These are phyloP conservation scores for Pilasporangium apinafurcum DNA, from an alignment of 352 stramenopile species.

Conservation along the genomic window DNA sequence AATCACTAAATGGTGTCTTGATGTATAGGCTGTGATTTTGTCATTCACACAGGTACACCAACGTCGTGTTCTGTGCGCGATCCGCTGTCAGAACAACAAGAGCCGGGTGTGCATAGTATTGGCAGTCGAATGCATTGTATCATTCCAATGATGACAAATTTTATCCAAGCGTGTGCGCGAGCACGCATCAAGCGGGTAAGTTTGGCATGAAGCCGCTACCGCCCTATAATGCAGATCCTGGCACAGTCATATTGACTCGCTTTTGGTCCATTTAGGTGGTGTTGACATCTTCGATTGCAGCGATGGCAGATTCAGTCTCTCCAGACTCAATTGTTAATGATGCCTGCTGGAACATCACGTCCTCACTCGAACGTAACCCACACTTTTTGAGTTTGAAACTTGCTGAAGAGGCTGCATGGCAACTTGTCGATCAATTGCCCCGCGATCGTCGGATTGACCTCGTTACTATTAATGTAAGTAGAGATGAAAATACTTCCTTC, in stretches of 20 bases:
- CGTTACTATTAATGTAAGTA: constrained; percentile 80
- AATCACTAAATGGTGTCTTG: background rate
- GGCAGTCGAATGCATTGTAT: constrained; percentile 88
- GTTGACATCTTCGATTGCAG: constrained; percentile 79
- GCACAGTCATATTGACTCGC: background rate
- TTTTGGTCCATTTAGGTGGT: constrained; percentile 29
- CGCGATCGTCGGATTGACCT: constrained; percentile 79
- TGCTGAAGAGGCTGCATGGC: constrained; percentile 81
- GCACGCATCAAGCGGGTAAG: constrained; percentile 66
- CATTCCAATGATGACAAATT: constrained; percentile 91
- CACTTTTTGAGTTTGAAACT: constrained; percentile 87
- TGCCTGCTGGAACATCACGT: constrained; percentile 81
- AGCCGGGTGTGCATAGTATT: constrained; percentile 84
- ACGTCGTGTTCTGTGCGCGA: constrained; percentile 84
- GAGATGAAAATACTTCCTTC: background rate
- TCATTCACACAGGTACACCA: constrained; percentile 85
- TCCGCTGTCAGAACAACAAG: constrained; percentile 75
- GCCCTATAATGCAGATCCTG: too few relatives aligned
- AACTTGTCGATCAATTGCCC: constrained; percentile 82
- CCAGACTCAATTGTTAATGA: constrained; percentile 82
- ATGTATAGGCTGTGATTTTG: constrained; percentile 63
- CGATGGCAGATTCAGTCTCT: constrained; percentile 76
- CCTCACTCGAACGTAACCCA: constrained; percentile 76
- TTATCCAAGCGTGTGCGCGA: constrained; percentile 82
- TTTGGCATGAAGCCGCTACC: background rate